These are phyloP conservation scores for Sugiyamaella marilandica DNA, from an alignment of 805 yeast species.

Conservation along the genomic window DNA sequence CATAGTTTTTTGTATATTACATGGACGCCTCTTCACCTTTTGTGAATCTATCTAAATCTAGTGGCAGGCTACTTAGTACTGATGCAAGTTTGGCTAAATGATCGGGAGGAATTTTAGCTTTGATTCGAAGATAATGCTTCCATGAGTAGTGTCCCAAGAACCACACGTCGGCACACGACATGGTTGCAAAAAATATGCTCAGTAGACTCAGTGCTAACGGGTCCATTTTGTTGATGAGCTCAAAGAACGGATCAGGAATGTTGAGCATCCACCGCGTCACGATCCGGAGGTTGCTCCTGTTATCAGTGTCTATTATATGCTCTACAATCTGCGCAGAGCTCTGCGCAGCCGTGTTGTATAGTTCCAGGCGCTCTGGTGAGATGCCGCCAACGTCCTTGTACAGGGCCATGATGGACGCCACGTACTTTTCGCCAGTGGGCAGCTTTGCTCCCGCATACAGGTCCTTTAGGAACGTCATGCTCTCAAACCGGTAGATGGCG, in stretches of 20 bases:
- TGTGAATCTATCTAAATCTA: background rate
- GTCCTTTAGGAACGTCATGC: background rate
- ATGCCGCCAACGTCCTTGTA: background rate
- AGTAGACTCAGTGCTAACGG: conserved; percentile 2
- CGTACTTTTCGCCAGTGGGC: conserved; percentile 6
- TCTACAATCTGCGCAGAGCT: background rate
- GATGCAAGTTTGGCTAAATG: background rate
- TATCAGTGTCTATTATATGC: background rate
- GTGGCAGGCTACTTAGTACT: background rate
- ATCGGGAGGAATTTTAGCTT: background rate
- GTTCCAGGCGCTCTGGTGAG: background rate
- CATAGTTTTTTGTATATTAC: too few relatives aligned
- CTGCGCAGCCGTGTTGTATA: background rate
- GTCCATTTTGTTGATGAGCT: conserved; percentile 6
- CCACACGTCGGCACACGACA: conserved; percentile 9
- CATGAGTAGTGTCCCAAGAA: conserved; percentile 7
- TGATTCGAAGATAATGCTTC: conserved; percentile 7
- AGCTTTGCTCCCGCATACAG: background rate
- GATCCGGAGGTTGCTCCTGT: background rate
- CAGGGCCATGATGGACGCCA: background rate
- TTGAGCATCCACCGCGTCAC: background rate
- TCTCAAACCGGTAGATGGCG: background rate
- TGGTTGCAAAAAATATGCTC: conserved; percentile 1
- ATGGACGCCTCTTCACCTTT: too few relatives aligned
- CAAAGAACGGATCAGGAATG: background rate